phyloP scores from a whole-genome alignment of 2,329 filamentous ascomycete species.

The Claviceps paspali region DNA sequence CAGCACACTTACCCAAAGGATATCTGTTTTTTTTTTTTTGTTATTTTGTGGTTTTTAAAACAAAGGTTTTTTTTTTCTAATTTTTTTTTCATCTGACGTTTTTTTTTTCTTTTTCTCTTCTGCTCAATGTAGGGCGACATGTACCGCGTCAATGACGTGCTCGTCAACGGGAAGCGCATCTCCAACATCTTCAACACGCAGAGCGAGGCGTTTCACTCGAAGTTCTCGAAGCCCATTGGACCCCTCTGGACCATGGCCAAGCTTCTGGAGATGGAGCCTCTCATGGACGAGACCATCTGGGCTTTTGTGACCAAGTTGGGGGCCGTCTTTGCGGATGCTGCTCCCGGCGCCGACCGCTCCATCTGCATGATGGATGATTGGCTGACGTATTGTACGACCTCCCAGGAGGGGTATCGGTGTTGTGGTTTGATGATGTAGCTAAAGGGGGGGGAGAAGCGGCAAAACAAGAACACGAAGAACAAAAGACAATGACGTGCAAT shows the following conservation, averaged over 20 bases:
- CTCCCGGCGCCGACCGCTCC: neutral
- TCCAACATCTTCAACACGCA: slow-evolving; percentile 11
- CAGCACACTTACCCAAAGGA: too few species aligned
- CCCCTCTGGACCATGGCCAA: slow-evolving; percentile 8
- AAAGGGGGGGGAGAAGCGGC: neutral
- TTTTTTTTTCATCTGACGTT: too few species aligned
- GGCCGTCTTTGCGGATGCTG: slow-evolving; percentile 5
- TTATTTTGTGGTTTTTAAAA: too few species aligned
- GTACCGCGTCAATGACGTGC: slow-evolving; percentile 9
- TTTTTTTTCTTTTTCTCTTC: neutral
- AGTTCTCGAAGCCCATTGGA: slow-evolving; percentile 7
- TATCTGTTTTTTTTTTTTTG: too few species aligned
- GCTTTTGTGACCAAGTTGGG: slow-evolving; percentile 5
- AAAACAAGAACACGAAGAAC: neutral
- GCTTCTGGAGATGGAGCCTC: slow-evolving; percentile 8
- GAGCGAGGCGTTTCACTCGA: slow-evolving; percentile 7
- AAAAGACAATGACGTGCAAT: neutral
- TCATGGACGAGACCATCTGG: slow-evolving; percentile 8
- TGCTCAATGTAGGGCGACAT: slow-evolving; percentile 7
- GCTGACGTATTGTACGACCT: slow-evolving; percentile 8
- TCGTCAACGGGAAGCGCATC: slow-evolving; percentile 8
- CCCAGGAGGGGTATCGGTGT: too few species aligned
- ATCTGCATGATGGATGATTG: slow-evolving; percentile 10
- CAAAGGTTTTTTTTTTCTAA: too few species aligned
- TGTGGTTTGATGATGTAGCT: too few species aligned